Evolutionary conservation across 306 rosid genomes (phyloP).

Genomic region (Trifolium pratense): DNA sequence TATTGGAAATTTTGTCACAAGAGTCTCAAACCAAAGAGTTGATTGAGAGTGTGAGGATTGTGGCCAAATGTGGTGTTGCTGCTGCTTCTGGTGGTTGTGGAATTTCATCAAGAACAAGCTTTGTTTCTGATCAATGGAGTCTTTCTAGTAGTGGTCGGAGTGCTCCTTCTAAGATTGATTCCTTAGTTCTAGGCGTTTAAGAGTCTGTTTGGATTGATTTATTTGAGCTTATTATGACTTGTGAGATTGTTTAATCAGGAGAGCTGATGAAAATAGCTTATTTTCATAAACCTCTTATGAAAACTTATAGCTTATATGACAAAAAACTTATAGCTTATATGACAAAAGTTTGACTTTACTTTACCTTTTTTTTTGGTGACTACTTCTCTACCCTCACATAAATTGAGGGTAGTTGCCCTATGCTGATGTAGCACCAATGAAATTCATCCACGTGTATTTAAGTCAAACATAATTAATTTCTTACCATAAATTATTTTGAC

Average conservation of each 20-base stretch:
- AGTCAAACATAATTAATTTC: too few species aligned
- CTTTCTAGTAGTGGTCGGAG: constrained; percentile 69
- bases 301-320: not conserved
- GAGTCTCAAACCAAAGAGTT: constrained; percentile 67
- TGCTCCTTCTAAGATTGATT: constrained; percentile 61
- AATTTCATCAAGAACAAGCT: constrained; percentile 37
- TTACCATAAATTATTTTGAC: too few species aligned
- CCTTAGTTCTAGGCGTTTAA: constrained; percentile 45
- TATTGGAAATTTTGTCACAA: constrained; percentile 74
- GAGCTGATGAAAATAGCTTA: not conserved
- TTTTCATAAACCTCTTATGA: not conserved
- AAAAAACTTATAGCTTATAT: too few species aligned
- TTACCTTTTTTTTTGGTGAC: too few species aligned
- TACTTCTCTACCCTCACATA: too few species aligned
- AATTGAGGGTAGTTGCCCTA: too few species aligned
- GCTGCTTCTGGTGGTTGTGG: constrained; percentile 22
- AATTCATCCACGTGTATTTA: too few species aligned
- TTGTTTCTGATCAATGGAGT: constrained; percentile 78
- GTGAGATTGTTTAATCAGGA: not conserved
- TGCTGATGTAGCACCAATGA: too few species aligned
- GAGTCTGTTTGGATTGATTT: not conserved
- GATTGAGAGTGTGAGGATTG: constrained; percentile 77
- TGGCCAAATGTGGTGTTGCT: constrained; percentile 70
- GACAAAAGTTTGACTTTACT: not conserved
- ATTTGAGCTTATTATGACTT: not conserved